Evolutionary conservation across 192 early-diverging fungal species (phyloP).

Genomic region (Umbelopsis ramanniana): DNA sequence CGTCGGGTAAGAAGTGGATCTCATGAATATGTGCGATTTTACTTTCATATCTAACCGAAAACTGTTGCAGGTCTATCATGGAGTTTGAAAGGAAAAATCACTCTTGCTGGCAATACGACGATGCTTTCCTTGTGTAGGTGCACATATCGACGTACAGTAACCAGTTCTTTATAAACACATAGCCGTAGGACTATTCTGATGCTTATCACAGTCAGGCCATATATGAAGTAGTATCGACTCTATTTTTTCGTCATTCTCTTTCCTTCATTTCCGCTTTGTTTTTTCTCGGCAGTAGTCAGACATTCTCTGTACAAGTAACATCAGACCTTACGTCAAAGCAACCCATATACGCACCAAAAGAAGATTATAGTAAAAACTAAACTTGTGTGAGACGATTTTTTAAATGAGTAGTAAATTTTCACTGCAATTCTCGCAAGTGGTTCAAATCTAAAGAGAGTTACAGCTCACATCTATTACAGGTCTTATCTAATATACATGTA

Average conservation of each 20-base stretch:
- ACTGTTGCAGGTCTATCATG: background rate
- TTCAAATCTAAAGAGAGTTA: too few species aligned
- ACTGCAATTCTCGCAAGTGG: too few species aligned
- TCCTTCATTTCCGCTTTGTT: too few species aligned
- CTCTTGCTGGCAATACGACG: constrained; percentile 11
- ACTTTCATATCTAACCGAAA: background rate
- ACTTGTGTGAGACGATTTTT: too few species aligned
- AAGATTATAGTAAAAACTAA: too few species aligned
- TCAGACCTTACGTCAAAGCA: too few species aligned
- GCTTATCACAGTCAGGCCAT: background rate
- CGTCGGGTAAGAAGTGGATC: constrained; percentile 34
- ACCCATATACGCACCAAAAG: constrained; percentile 1
- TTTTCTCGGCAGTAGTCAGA: background rate
- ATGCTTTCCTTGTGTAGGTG: background rate
- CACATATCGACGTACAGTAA: background rate
- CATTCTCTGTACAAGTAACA: background rate
- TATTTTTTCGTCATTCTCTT: background rate
- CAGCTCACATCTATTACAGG: too few species aligned
- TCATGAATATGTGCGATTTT: too few species aligned
- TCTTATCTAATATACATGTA: too few species aligned
- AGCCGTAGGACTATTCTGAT: background rate
- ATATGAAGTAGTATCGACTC: background rate
- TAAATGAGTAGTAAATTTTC: too few species aligned
- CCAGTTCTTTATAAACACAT: background rate
- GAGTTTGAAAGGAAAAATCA: constrained; percentile 13